These are phyloP conservation scores for Taphrina flavorubra DNA, from an alignment of 1,139 yeast genomes.

Conservation along the genomic window DNA sequence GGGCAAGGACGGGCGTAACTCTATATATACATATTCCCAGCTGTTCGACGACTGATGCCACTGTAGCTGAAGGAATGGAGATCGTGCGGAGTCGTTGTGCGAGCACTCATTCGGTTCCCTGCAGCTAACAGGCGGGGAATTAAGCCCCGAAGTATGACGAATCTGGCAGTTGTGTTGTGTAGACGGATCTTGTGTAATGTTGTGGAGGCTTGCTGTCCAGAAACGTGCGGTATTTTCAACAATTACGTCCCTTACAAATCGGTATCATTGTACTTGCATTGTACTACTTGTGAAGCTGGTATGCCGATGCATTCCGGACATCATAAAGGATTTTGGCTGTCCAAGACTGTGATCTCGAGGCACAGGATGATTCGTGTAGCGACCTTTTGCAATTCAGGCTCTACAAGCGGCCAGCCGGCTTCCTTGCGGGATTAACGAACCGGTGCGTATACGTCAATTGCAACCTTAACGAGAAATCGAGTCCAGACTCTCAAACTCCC, in stretches of 20 bases:
- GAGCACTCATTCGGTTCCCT: background rate
- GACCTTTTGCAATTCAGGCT: too few species aligned
- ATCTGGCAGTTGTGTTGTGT: background rate
- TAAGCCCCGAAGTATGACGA: background rate
- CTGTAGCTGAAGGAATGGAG: background rate
- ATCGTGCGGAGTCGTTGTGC: background rate
- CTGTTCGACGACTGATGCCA: background rate
- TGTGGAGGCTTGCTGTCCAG: background rate
- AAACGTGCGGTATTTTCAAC: too few species aligned
- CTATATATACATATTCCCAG: background rate
- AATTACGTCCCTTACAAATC: background rate
- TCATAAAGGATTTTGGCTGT: background rate
- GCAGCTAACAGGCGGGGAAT: background rate
- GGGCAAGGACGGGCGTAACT: background rate
- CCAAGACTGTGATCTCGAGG: too few species aligned
- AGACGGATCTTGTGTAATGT: background rate
- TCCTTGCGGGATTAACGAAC: too few species aligned
- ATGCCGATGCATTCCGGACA: background rate
- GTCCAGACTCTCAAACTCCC: too few species aligned
- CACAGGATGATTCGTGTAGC: too few species aligned
- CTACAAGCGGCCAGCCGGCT: too few species aligned
- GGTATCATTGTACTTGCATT: background rate
- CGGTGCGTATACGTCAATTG: too few species aligned
- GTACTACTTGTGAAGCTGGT: background rate
- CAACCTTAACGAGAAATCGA: too few species aligned